A percentile compares a stretch with the other conserved stretches of the same genome.
These are phyloP conservation scores for Tulasnella sp. DNA, from an alignment of 768 basidiomycete genomes.

Conservation along the genomic window DNA sequence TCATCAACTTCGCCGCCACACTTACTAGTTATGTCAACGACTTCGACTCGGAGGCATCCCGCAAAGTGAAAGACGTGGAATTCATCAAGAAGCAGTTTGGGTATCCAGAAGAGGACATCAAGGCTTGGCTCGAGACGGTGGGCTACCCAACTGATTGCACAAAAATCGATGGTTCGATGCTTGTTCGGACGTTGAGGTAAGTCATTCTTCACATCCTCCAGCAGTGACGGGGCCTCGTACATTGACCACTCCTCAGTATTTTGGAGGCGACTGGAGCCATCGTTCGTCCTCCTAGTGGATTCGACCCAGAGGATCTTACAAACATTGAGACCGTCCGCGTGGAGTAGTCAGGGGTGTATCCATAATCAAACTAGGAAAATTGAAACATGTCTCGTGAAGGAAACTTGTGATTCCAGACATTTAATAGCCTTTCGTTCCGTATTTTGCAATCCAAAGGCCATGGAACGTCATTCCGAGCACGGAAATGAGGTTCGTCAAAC, in stretches of 20 bases:
- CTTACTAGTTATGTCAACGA: slow-evolving; percentile 61
- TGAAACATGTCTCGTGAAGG: neutral
- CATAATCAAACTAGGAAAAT: neutral
- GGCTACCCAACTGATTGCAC: slow-evolving; percentile 65
- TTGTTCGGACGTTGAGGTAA: slow-evolving; percentile 67
- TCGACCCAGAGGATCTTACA: slow-evolving; percentile 59
- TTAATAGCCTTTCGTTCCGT: neutral
- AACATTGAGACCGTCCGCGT: slow-evolving; percentile 46
- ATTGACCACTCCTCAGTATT: slow-evolving; percentile 44
- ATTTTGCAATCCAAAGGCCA: slow-evolving; percentile 62
- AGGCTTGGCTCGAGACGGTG: slow-evolving; percentile 82
- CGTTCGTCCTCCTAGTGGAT: slow-evolving; percentile 45
- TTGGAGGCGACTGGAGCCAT: slow-evolving; percentile 76
- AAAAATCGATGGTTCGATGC: slow-evolving; percentile 58
- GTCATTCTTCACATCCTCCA: slow-evolving; percentile 31
- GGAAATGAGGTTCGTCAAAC: slow-evolving; percentile 58
- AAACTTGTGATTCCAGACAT: neutral
- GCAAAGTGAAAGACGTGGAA: slow-evolving; percentile 56
- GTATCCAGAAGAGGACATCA: slow-evolving; percentile 76
- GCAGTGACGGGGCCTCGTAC: slow-evolving; percentile 20
- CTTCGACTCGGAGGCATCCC: slow-evolving; percentile 60
- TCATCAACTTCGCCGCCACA: slow-evolving; percentile 56
- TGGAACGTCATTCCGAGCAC: slow-evolving; percentile 62
- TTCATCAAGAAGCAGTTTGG: slow-evolving; percentile 78
- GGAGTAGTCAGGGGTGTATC: slow-evolving; percentile 26